These are phyloP conservation scores for Pleurotus pulmonarius DNA, from an alignment of 768 basidiomycete genomes.

Conservation along the genomic window DNA sequence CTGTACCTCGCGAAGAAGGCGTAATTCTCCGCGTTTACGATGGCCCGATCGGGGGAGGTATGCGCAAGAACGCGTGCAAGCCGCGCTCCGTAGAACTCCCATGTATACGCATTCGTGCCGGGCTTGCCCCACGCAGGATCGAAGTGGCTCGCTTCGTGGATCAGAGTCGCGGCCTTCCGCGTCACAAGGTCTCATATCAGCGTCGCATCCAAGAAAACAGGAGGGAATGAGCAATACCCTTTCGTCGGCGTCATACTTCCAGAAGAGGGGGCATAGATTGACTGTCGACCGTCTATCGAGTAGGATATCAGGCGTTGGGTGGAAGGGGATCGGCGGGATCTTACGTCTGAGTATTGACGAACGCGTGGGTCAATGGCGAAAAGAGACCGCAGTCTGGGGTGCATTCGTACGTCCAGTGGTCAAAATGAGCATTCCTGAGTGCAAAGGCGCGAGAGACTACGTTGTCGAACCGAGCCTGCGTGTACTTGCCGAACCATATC, in stretches of 20 bases:
- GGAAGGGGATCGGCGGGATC: background rate
- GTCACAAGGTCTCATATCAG: no score
- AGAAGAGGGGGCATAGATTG: background rate
- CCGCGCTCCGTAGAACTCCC: background rate
- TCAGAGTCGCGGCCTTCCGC: background rate
- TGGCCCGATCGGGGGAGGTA: background rate
- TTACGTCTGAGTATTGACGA: background rate
- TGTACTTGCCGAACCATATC: conserved; percentile 1
- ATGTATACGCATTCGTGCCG: background rate
- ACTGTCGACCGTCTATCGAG: background rate
- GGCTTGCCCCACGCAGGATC: background rate
- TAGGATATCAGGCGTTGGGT: background rate
- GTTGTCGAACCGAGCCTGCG: background rate
- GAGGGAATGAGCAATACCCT: no score
- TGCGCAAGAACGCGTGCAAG: background rate
- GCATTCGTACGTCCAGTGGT: background rate
- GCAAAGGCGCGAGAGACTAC: background rate
- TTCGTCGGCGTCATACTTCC: background rate
- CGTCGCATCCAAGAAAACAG: no score
- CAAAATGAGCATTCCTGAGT: background rate
- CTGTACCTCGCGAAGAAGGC: background rate
- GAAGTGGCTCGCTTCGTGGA: conserved; percentile 3
- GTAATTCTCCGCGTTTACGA: background rate
- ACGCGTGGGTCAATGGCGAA: background rate
- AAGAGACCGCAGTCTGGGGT: background rate